Percentiles rank a stretch among this genome's conserved stretches.
Evolutionary conservation across 169 alveolate genomes (phyloP).

Genomic region (Eimeria maxima): DNA sequence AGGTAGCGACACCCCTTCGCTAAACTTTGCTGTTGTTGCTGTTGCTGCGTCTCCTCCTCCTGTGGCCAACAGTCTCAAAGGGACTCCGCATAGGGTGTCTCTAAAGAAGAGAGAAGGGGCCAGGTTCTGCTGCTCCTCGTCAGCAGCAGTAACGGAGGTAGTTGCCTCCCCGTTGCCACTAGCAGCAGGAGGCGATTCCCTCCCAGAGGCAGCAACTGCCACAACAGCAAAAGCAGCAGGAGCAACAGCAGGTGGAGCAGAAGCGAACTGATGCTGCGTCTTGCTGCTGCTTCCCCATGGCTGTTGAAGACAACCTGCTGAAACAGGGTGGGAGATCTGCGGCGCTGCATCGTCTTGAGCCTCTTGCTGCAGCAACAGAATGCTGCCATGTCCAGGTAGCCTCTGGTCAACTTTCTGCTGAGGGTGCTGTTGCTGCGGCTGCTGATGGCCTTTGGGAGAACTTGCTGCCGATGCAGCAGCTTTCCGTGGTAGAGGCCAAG

Average conservation of each 20-base stretch:
- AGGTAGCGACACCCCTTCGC: neutral
- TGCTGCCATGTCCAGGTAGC: neutral
- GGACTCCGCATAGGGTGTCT: neutral
- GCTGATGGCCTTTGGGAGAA: neutral
- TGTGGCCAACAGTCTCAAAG: neutral
- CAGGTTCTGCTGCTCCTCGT: neutral
- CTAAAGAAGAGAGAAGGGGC: neutral
- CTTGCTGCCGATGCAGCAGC: conserved; percentile 44
- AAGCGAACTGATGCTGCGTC: neutral
- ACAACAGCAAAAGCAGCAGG: neutral
- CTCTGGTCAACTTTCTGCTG: neutral
- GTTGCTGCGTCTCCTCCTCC: neutral
- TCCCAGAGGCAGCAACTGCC: conserved; percentile 6
- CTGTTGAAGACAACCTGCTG: neutral
- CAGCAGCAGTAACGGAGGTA: conserved; percentile 9
- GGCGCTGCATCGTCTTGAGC: neutral
- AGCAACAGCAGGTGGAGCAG: neutral
- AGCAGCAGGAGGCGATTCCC: neutral
- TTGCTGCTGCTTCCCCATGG: neutral
- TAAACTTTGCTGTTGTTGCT: neutral
- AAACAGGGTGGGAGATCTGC: neutral
- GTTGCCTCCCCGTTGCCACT: neutral
- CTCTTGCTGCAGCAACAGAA: neutral
- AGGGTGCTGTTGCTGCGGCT: conserved; percentile 1
- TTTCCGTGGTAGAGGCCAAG: neutral